Evolutionary conservation across 2,329 filamentous ascomycete genomes (phyloP), one percentile per base, ranked within the genome.

Genomic region (Ceratocystis alfenasii): DNA sequence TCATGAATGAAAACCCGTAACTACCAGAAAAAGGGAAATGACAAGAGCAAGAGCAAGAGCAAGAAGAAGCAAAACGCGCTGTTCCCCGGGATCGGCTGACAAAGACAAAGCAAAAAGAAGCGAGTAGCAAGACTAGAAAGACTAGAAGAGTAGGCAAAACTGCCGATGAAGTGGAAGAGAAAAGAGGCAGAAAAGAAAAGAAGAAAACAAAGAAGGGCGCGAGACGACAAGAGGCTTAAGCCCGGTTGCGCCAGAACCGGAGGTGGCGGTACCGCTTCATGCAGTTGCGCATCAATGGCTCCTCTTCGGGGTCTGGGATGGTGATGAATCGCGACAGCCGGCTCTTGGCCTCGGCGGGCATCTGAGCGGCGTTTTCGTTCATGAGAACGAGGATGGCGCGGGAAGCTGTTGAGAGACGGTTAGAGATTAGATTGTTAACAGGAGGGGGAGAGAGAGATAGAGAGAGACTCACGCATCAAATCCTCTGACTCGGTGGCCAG

Each of bases 401-500:
- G 2, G 70, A 71, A 25, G 70, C 70, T 71, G 28, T 25, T 28
- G 28, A n/a, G 17, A 48, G 59, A n/a, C 3, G 44, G 36, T 22
- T 36, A 6, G 36, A 17, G 25, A 20, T 5, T 1, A 25, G 6
- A 62, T 17, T 25, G 44, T 48, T 12, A 44, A 2, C 2, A 22
- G 45, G 55, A n/a, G 33, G 59, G 48, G 8, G 5, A 59, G 30
- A 44, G 22, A 20, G 6, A 50, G 36, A n/a, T n/a, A n/a, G n/a
- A 8, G 28, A 8, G 33, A 22, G 12, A 76, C 78, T 72, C 72
- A 81, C 79, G 79, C 74, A 79, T 78, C 74, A 80, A 68, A 62
- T 74, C 71, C 8, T 76, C 64, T 12, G 73, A 76, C 7, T 74
- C 70, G 3, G 78, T 75, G 0, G 76, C 76, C 53, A 75, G 75